Percentiles rank a stretch among this genome's conserved stretches.
These are phyloP conservation scores for Keithomyces neogunnii DNA, from an alignment of 2,329 filamentous ascomycete genomes.

Conservation along the genomic window DNA sequence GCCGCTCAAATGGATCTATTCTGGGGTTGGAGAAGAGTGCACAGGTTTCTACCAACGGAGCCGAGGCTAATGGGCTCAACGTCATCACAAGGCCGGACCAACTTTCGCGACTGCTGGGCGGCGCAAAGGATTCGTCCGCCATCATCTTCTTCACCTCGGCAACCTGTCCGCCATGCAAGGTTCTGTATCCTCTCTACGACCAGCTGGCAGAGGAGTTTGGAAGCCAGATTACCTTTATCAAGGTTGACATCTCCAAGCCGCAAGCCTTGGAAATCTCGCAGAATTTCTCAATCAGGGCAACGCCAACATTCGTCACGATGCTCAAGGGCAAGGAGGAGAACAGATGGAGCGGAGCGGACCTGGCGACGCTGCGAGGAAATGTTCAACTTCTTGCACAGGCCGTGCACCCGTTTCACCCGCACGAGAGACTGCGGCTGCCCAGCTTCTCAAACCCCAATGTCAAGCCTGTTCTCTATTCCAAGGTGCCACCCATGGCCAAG, in stretches of 20 bases:
- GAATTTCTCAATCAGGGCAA: conserved; percentile 62
- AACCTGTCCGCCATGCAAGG: conserved; percentile 77
- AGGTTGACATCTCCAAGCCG: conserved; percentile 67
- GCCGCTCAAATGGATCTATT: conserved; percentile 41
- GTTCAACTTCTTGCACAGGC: conserved; percentile 67
- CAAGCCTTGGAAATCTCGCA: conserved; percentile 54
- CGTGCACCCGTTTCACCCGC: conserved; percentile 67
- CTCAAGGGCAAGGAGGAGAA: conserved; percentile 66
- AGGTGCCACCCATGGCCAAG: conserved; percentile 76
- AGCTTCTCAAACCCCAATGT: conserved; percentile 55
- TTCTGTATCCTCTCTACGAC: conserved; percentile 74
- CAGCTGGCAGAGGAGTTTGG: conserved; percentile 67
- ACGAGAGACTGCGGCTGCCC: conserved; percentile 62
- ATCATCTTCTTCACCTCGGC: conserved; percentile 89
- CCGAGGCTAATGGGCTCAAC: conserved; percentile 37
- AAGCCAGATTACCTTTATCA: conserved; percentile 63
- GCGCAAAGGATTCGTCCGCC: conserved; percentile 61
- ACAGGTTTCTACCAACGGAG: conserved; percentile 11
- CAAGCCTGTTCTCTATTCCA: conserved; percentile 64
- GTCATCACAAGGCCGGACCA: conserved; percentile 41
- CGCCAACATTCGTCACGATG: conserved; percentile 85
- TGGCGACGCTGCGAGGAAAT: conserved; percentile 58
- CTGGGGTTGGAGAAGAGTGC: conserved; percentile 40
- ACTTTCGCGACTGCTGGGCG: conserved; percentile 30
- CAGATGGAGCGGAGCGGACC: conserved; percentile 73